A percentile compares a stretch with the other conserved stretches of the same genome.
phyloP scores from a whole-genome alignment of 1,284 basidiomycete species.

The Cutaneotrichosporon cutaneum region DNA sequence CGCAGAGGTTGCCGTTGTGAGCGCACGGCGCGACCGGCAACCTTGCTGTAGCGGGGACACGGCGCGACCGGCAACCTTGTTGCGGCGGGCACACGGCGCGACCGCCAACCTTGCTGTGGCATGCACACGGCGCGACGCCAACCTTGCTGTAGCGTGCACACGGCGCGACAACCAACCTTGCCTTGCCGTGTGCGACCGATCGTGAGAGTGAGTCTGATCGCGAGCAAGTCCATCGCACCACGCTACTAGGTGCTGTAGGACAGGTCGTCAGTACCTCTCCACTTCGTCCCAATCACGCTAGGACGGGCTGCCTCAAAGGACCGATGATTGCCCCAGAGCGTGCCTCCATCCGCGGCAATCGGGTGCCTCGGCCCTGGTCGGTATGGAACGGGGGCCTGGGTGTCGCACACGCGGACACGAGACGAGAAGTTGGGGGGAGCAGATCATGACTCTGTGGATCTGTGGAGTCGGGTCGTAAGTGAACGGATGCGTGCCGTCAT shows the following conservation, averaged over 20 bases:
- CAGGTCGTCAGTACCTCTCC: too few species aligned
- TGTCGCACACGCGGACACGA: background rate
- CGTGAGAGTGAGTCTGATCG: background rate
- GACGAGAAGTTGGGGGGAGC: background rate
- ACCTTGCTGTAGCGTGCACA: too few species aligned
- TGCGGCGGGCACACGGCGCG: background rate
- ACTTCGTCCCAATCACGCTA: background rate
- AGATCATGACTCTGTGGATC: too few species aligned
- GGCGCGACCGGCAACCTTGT: background rate
- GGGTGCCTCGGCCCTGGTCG: conserved; percentile 1
- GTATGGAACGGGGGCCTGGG: background rate
- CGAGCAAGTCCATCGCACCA: background rate
- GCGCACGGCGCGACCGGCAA: background rate
- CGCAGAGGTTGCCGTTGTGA: too few species aligned
- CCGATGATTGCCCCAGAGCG: background rate
- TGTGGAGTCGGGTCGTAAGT: too few species aligned
- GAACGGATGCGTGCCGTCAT: too few species aligned
- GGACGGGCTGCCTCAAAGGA: too few species aligned
- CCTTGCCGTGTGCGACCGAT: background rate
- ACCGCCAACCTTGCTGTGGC: too few species aligned
- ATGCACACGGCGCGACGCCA: too few species aligned
- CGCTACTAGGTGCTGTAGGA: too few species aligned
- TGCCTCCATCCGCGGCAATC: background rate
- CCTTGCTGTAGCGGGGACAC: too few species aligned
- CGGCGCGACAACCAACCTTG: too few species aligned